phyloP scores from a whole-genome alignment of 805 yeast species.

The Naumovozyma baii region DNA sequence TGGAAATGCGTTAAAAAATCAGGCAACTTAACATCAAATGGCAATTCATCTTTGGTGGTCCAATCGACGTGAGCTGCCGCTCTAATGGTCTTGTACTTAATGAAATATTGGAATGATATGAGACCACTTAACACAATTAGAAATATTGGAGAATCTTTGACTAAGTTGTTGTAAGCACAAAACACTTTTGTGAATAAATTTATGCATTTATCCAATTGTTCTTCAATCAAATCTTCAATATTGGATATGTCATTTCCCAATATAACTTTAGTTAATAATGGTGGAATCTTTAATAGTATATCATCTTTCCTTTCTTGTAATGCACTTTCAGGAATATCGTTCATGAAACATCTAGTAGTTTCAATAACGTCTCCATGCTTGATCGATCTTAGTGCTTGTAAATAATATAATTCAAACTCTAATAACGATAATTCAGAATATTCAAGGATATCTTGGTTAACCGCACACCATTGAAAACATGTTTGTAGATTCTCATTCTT shows the following conservation, averaged over 20 bases:
- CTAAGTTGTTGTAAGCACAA: constrained; percentile 39
- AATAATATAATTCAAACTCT: constrained; percentile 19
- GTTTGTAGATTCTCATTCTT: constrained; percentile 31
- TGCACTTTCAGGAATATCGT: constrained; percentile 21
- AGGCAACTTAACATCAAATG: constrained; percentile 53
- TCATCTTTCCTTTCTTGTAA: constrained; percentile 32
- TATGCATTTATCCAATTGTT: constrained; percentile 17
- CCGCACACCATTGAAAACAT: constrained; percentile 43
- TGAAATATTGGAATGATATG: constrained; percentile 43
- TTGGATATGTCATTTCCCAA: constrained; percentile 13
- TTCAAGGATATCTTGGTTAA: constrained; percentile 8
- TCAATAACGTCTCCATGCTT: constrained; percentile 13
- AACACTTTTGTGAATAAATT: constrained; percentile 39
- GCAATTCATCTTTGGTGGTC: constrained; percentile 51
- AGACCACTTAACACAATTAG: constrained; percentile 43
- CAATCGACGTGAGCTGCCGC: constrained; percentile 33
- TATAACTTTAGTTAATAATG: constrained; percentile 33
- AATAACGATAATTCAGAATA: constrained; percentile 6
- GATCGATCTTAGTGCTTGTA: constrained; percentile 16
- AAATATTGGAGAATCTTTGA: constrained; percentile 45
- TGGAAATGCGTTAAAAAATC: constrained; percentile 41
- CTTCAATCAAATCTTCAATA: constrained; percentile 18
- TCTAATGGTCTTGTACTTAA: constrained; percentile 36
- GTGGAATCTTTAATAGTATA: constrained; percentile 35
- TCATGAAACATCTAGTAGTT: constrained; percentile 35